Evolutionary conservation across 2,329 filamentous ascomycete species (phyloP).

Genomic region (Neodidymelliopsis sp.): DNA sequence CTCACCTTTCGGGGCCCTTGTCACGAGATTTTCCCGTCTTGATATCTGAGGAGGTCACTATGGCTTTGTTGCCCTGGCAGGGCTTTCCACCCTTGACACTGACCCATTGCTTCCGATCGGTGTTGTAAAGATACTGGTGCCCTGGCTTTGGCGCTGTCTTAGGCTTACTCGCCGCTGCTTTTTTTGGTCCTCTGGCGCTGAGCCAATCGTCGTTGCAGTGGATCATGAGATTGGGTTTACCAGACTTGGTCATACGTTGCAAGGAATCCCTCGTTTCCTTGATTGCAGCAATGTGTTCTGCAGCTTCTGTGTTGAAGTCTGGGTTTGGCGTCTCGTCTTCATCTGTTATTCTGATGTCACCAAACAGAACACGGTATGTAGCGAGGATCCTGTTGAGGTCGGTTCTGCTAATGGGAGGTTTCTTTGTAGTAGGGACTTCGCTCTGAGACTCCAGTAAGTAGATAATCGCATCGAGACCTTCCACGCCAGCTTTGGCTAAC

Average conservation of each 20-base stretch:
- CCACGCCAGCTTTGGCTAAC: slow-evolving; percentile 14
- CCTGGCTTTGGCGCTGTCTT: neutral
- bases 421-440: slow-evolving; percentile 9
- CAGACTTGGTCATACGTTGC: slow-evolving; percentile 11
- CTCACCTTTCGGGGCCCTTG: slow-evolving; percentile 7
- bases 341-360: slow-evolving; percentile 11
- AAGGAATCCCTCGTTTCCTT: slow-evolving; percentile 16
- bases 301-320: slow-evolving; percentile 7
- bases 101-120: slow-evolving; percentile 10
- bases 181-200: slow-evolving; percentile 7
- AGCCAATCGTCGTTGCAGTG: slow-evolving; percentile 24
- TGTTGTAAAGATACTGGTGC: slow-evolving; percentile 12
- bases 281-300: slow-evolving; percentile 11
- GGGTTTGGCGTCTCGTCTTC: slow-evolving; percentile 9
- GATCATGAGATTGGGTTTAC: slow-evolving; percentile 15
- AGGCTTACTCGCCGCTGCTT: slow-evolving; percentile 4
- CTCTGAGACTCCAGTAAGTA: slow-evolving; percentile 10
- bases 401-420: slow-evolving; percentile 6
- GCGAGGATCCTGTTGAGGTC: slow-evolving; percentile 14
- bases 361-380: slow-evolving; percentile 18
- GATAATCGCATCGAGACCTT: slow-evolving; percentile 12
- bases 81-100: slow-evolving; percentile 17
- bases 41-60: slow-evolving; percentile 11
- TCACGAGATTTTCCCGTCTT: slow-evolving; percentile 1
- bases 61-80: slow-evolving; percentile 15